A percentile compares a stretch with the other conserved stretches of the same genome.
Conservation (phyloP, 2,329 filamentous ascomycete species). For the Cladophialophora yegresii region DNA sequence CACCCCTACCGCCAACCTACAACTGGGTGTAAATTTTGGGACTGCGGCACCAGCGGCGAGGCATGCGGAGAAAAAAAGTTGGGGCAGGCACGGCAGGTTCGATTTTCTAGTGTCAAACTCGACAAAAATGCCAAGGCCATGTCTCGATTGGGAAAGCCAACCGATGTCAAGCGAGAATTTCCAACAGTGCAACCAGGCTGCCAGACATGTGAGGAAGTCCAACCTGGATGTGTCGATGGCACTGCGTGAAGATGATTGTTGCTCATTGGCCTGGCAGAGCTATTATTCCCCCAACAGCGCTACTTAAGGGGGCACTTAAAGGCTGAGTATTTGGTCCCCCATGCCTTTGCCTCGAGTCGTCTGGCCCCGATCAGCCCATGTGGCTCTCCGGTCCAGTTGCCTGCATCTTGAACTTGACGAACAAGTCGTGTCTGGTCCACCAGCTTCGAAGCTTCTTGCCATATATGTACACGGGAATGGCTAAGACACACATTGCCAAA, state of each 20-base stretch:
- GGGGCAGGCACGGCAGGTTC: neutral
- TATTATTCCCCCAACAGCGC: neutral
- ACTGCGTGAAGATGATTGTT: neutral
- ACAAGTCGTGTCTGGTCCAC: constrained; percentile 32
- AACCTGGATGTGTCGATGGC: neutral
- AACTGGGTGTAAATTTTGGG: constrained; percentile 6
- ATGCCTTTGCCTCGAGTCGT: neutral
- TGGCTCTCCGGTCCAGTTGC: constrained; percentile 23
- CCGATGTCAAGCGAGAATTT: neutral
- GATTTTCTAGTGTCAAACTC: neutral
- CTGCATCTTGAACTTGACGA: constrained; percentile 29
- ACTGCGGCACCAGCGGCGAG: constrained; percentile 15
- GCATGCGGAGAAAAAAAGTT: constrained; percentile 14
- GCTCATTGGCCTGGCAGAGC: neutral
- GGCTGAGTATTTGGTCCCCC: neutral
- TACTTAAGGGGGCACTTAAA: neutral
- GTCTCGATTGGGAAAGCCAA: neutral
- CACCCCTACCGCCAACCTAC: constrained; percentile 20
- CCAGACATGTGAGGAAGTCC: neutral
- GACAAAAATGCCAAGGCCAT: neutral
- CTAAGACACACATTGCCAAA: constrained; percentile 34
- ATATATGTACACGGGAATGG: constrained; percentile 38
- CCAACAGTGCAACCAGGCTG: neutral
- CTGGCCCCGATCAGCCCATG: constrained; percentile 21
- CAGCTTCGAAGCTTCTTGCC: constrained; percentile 35